Evolutionary conservation across 2,329 filamentous ascomycete species (phyloP).

Genomic region (Colletotrichum orbiculare): DNA sequence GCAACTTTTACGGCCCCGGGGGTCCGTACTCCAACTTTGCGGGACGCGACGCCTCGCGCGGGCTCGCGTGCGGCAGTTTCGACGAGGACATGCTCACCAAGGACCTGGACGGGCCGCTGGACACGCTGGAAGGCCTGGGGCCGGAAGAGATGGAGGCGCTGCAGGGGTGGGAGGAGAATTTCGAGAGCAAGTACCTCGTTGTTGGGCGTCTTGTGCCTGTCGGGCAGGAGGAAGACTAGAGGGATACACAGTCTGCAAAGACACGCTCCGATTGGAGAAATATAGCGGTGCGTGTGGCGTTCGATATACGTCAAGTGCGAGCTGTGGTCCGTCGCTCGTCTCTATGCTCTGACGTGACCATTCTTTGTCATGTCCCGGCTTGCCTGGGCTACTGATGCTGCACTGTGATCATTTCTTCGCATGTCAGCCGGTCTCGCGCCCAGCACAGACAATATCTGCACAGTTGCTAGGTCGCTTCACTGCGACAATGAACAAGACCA

Average conservation of each 20-base stretch:
- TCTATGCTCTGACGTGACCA: no score
- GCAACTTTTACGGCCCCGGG: conserved; percentile 95
- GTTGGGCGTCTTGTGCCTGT: conserved; percentile 83
- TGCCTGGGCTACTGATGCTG: no score
- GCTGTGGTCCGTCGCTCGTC: no score
- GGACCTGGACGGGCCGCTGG: conserved; percentile 85
- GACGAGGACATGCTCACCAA: conserved; percentile 95
- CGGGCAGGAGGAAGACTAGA: conserved; percentile 48
- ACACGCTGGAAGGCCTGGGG: conserved; percentile 78
- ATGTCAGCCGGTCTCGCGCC: no score
- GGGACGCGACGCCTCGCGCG: conserved; percentile 88
- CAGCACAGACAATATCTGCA: no score
- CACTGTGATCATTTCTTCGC: no score
- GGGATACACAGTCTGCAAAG: neutral
- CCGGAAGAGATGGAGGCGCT: conserved; percentile 84
- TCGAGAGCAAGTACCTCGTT: conserved; percentile 93
- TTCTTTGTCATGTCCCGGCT: no score
- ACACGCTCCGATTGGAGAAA: no score
- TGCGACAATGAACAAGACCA: neutral
- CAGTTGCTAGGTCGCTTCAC: no score
- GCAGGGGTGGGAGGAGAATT: conserved; percentile 92
- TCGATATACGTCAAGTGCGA: no score
- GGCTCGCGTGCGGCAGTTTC: conserved; percentile 91
- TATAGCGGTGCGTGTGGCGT: no score
- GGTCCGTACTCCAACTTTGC: conserved; percentile 98